Evolutionary conservation across 2,329 filamentous ascomycete species (phyloP).

Genomic region (Phoma sp.): DNA sequence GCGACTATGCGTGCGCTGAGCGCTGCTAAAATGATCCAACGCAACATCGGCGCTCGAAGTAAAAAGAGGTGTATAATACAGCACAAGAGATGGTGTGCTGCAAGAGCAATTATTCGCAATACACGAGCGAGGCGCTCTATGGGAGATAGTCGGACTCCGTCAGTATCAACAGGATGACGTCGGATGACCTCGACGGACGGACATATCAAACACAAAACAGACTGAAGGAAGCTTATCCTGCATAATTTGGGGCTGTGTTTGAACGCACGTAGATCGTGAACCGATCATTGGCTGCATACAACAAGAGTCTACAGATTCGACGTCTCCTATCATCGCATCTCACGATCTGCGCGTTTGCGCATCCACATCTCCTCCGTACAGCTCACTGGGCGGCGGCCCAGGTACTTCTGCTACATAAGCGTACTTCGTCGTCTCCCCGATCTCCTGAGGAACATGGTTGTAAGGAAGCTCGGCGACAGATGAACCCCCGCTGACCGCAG

Average conservation of each 20-base stretch:
- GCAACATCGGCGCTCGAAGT: neutral
- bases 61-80: neutral
- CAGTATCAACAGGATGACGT: neutral
- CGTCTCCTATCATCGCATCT: too few relatives aligned
- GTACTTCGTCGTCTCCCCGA: slow-evolving; percentile 2
- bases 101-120: neutral
- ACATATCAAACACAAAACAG: neutral
- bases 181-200: neutral
- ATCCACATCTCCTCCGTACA: neutral
- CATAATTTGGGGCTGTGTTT: neutral
- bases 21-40: neutral
- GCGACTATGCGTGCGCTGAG: neutral
- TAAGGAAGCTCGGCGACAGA: neutral
- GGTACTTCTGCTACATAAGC: slow-evolving; percentile 7
- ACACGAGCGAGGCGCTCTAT: neutral
- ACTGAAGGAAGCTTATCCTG: neutral
- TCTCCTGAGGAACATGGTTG: neutral
- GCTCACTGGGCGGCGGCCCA: slow-evolving; percentile 1
- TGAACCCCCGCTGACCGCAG: neutral
- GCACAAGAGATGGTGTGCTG: too few relatives aligned
- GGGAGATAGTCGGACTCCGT: neutral
- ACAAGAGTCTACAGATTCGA: neutral
- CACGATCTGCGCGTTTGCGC: neutral
- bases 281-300: neutral
- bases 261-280: neutral